A percentile compares a stretch with the other conserved stretches of the same genome.
These are phyloP conservation scores for Ophiosphaerella narmari DNA, from an alignment of 2,329 filamentous ascomycete species.

Conservation along the genomic window DNA sequence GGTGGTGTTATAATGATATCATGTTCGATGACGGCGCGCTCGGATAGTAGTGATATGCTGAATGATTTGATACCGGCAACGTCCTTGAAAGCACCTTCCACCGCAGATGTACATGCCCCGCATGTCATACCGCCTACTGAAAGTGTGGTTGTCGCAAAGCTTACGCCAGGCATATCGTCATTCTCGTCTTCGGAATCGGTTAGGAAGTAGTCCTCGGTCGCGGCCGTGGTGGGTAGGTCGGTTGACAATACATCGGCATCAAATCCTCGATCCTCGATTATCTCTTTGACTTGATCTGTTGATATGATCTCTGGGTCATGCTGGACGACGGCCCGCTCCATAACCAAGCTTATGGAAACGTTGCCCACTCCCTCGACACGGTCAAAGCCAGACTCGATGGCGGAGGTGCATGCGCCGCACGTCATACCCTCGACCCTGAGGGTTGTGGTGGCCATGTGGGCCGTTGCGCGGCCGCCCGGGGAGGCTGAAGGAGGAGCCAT, in stretches of 20 bases:
- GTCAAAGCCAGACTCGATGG: constrained; percentile 91
- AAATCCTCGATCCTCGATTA: constrained; percentile 90
- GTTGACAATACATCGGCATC: constrained; percentile 88
- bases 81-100: constrained; percentile 79
- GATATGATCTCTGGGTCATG: constrained; percentile 79
- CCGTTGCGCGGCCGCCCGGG: constrained; percentile 43
- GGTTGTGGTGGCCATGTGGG: constrained; percentile 82
- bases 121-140: constrained; percentile 89
- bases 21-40: constrained; percentile 84
- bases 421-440: constrained; percentile 84
- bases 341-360: constrained; percentile 90
- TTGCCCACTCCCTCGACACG: constrained; percentile 78
- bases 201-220: constrained; percentile 41
- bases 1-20: constrained; percentile 62
- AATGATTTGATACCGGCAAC: constrained; percentile 74
- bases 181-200: constrained; percentile 44
- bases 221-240: constrained; percentile 65
- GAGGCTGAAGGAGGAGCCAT: constrained; percentile 29
- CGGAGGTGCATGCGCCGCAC: constrained; percentile 92
- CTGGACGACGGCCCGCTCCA: constrained; percentile 92
- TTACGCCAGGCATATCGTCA: constrained; percentile 45
- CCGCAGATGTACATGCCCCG: constrained; percentile 83
- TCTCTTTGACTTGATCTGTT: constrained; percentile 77
- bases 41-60: constrained; percentile 81
- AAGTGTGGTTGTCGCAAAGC: constrained; percentile 66